Evolutionary conservation across 495 filamentous ascomycete genomes (phyloP), one percentile per base, ranked within the genome.

Genomic region (Cercophora scortea): DNA sequence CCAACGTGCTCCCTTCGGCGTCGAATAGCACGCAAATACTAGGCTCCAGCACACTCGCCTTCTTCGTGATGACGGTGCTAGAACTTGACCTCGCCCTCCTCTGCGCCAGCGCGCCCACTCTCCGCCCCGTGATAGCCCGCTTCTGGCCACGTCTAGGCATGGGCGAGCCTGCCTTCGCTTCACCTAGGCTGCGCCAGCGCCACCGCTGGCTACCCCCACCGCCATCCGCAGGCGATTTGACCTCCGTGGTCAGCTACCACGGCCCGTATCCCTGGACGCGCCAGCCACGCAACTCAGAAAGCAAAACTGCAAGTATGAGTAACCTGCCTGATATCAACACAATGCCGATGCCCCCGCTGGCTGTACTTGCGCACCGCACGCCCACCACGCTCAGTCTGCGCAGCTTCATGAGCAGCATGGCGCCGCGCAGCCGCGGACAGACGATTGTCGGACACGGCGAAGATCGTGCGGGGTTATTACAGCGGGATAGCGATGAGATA

Each of bases 31-130:
- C 25, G 25, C 2, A 25, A 2, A 25, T 5, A 2, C 25, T 2
- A 25, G 5, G 2, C 25, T 2, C 25, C 25, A 55, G 59, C 44
- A 57, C 55, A 11, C 55, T 62, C 17, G 56, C 50, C 12, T 67
- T 67, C 41, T 64, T 62, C 16, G 58, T 64, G 44, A 56, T 67
- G 64, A 67, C 61, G n/a, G 53, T 67, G 9, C 44, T 69, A 18
- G 66, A 69, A 59, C 48, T 61, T 16, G 66, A 69, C 38, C 48
- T 69, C 32, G 66, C 60, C 3, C 50, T 69, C 7, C 58, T 69
- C 33, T 69, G 64, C 41, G 61, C 66, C 36, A 60, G 61, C 42
- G 66, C 66, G 34, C 66, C 66, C 13, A 63, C 60, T 3, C 50
- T 69, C 35, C 33, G 62, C n/a, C 60, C 58, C 3, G 54, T 67